Conservation (phyloP, 1,284 basidiomycete species). For the Trametes sp. region DNA sequence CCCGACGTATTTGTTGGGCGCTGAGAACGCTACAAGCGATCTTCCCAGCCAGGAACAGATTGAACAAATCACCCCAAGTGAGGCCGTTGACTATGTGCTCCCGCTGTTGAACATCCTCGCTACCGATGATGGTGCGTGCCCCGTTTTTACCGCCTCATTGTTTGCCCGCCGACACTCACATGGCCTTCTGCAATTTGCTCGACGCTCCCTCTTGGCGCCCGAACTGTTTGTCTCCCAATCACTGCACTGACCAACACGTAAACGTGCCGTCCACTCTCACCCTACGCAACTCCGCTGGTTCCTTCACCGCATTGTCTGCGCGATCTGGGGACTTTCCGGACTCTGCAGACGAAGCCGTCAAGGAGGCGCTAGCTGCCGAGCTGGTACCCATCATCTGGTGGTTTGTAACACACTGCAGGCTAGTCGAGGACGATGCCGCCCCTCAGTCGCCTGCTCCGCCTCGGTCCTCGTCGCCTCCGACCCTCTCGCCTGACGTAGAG, state of each 20-base stretch:
- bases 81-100: conserved; percentile 94
- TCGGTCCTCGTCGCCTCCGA: conserved; percentile 28
- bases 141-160: conserved; percentile 25
- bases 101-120: conserved; percentile 89
- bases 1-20: conserved; percentile 47
- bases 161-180: conserved; percentile 19
- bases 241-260: conserved; percentile 26
- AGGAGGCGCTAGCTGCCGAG: conserved; percentile 88
- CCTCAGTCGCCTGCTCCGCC: conserved; percentile 21
- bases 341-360: conserved; percentile 85
- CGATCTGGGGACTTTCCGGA: conserved; percentile 9
- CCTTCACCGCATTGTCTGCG: conserved; percentile 19
- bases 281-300: conserved; percentile 16
- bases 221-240: conserved; percentile 20
- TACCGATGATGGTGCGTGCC: conserved; percentile 80
- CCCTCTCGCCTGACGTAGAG: conserved; percentile 4
- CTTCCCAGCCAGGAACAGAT: conserved; percentile 30
- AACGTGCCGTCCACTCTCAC: conserved; percentile 19
- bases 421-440: conserved; percentile 55
- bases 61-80: conserved; percentile 80
- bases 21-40: conserved; percentile 57
- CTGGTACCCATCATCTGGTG: conserved; percentile 92
- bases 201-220: conserved; percentile 19
- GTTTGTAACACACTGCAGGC: conserved; percentile 84
- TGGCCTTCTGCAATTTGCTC: conserved; percentile 10